Conservation (phyloP, 805 yeast genomes). For the Priceomyces carsonii region DNA sequence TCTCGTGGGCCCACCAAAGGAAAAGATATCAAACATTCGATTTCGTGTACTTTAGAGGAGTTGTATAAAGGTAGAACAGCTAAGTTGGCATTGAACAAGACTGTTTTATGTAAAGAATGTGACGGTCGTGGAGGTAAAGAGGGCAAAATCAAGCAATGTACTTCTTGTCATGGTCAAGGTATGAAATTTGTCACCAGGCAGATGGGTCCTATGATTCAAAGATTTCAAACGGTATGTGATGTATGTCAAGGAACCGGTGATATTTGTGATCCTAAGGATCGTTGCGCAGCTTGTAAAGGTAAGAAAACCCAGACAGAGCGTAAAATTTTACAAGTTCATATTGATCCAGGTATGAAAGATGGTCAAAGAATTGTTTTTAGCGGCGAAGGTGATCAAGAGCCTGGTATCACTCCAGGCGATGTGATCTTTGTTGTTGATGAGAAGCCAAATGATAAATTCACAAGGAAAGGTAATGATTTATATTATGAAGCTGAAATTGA, state of each 20-base stretch:
- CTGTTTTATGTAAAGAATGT: conserved; percentile 84
- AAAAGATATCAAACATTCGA: conserved; percentile 86
- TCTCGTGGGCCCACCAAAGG: conserved; percentile 87
- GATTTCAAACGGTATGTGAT: conserved; percentile 94
- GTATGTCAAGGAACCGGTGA: conserved; percentile 92
- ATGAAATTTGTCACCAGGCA: conserved; percentile 89
- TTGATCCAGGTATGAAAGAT: conserved; percentile 95
- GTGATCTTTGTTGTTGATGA: conserved; percentile 90
- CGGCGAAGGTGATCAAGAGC: conserved; percentile 98
- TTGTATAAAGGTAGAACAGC: conserved; percentile 91
- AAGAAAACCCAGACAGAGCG: conserved; percentile 84
- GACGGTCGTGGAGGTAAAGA: conserved; percentile 96
- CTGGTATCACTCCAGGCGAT: conserved; percentile 94
- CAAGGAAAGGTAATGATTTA: conserved; percentile 88
- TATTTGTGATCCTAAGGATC: conserved; percentile 79
- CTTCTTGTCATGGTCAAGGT: conserved; percentile 90
- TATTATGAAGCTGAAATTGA: conserved; percentile 85
- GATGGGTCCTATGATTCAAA: conserved; percentile 99
- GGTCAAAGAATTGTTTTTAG: conserved; percentile 88
- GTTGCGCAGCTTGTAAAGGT: conserved; percentile 87
- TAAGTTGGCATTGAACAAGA: conserved; percentile 91
- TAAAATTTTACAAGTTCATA: conserved; percentile 90
- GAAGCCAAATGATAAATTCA: conserved; percentile 79
- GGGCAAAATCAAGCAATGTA: conserved; percentile 85
- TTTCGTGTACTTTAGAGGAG: conserved; percentile 87